A percentile compares a stretch with the other conserved stretches of the same genome.
phyloP scores from a whole-genome alignment of 306 rosid species.

The Hippophae gyantsensis region DNA sequence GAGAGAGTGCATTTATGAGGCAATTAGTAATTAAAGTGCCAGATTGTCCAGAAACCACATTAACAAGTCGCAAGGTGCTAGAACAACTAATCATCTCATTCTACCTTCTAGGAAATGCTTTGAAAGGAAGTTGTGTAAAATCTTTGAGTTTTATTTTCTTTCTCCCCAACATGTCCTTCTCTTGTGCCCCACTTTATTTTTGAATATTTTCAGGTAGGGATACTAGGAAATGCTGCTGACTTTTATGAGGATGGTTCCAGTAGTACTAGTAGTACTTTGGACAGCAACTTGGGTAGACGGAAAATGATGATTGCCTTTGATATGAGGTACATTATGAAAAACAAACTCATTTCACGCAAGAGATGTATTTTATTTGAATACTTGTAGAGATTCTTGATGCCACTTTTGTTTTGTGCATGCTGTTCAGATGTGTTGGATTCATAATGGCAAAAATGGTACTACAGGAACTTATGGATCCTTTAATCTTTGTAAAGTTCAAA shows the following conservation, averaged over 20 bases:
- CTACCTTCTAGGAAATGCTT: too few relatives aligned
- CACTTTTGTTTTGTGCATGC: constrained; percentile 21
- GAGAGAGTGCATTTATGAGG: too few relatives aligned
- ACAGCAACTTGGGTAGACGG: constrained; percentile 66
- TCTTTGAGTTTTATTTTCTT: neutral
- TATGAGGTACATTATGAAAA: constrained; percentile 59
- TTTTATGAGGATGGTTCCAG: constrained; percentile 52
- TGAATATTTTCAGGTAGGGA: constrained; percentile 62
- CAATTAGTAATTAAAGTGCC: too few relatives aligned
- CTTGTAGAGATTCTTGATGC: constrained; percentile 20
- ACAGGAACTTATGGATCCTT: constrained; percentile 91
- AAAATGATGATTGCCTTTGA: constrained; percentile 99
- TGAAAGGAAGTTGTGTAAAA: too few relatives aligned
- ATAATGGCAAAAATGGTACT: constrained; percentile 93
- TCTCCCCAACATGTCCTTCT: neutral
- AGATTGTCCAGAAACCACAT: too few relatives aligned
- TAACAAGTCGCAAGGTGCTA: too few relatives aligned
- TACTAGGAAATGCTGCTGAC: constrained; percentile 87
- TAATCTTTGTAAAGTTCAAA: constrained; percentile 60
- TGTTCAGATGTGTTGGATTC: constrained; percentile 77
- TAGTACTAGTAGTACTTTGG: constrained; percentile 33
- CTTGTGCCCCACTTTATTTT: neutral
- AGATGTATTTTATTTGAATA: constrained; percentile 1
- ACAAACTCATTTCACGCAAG: neutral
- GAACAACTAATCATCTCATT: too few relatives aligned